Conservation (phyloP, 2,329 filamentous ascomycete genomes). For the Magnaporthiopsis poae region DNA sequence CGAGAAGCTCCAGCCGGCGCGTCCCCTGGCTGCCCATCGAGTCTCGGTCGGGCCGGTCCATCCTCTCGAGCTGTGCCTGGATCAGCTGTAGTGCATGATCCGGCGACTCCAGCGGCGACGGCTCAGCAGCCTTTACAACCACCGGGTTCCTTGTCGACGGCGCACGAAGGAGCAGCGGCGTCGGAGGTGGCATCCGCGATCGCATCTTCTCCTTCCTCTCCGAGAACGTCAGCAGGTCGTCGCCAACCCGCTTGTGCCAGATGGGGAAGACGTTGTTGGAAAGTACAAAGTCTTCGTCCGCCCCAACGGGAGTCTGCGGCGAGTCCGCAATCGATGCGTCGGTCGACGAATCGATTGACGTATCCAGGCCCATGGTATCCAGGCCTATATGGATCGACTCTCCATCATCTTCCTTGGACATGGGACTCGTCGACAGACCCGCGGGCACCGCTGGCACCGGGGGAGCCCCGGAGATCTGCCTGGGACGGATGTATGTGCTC, state of each 20-base stretch:
- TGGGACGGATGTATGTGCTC: background rate
- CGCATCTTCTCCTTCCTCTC: slow-evolving; percentile 34
- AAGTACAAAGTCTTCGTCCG: slow-evolving; percentile 19
- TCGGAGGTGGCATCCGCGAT: slow-evolving; percentile 44
- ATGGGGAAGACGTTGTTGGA: slow-evolving; percentile 12
- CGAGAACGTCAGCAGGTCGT: slow-evolving; percentile 50
- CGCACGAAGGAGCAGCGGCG: slow-evolving; percentile 41
- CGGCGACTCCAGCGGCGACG: slow-evolving; percentile 44
- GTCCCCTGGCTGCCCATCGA: slow-evolving; percentile 27
- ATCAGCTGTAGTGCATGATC: slow-evolving; percentile 39
- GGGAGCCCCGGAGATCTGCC: background rate
- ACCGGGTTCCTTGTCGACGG: slow-evolving; percentile 31
- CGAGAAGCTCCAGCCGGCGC: slow-evolving; percentile 37
- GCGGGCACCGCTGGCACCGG: background rate
- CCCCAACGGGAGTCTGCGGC: slow-evolving; percentile 10
- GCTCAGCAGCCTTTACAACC: slow-evolving; percentile 37
- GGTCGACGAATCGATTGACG: slow-evolving; percentile 11
- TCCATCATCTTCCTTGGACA: slow-evolving; percentile 19
- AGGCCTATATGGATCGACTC: slow-evolving; percentile 36
- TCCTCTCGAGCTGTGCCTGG: slow-evolving; percentile 39
- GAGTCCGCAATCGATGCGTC: background rate
- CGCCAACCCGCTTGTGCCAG: slow-evolving; percentile 51
- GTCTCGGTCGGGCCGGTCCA: slow-evolving; percentile 30
- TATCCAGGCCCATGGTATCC: slow-evolving; percentile 37
- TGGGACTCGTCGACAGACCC: slow-evolving; percentile 8